These are phyloP conservation scores for Citrus maxima DNA, from an alignment of 345 rosid species.

Conservation along the genomic window DNA sequence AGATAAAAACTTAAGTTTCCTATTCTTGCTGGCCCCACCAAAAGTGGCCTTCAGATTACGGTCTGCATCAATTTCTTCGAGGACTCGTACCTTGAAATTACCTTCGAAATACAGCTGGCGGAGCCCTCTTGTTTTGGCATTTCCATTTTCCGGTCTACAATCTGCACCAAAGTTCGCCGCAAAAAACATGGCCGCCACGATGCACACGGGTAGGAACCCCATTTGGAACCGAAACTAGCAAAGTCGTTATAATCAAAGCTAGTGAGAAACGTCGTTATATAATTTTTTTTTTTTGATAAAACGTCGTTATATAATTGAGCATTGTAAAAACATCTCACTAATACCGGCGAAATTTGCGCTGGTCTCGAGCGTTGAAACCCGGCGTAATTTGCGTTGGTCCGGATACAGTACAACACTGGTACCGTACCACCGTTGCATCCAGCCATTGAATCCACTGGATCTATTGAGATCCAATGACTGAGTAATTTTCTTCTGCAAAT, in stretches of 20 bases:
- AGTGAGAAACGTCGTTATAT: too few relatives aligned
- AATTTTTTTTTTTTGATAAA: too few relatives aligned
- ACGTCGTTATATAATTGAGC: too few relatives aligned
- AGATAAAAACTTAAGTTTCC: too few relatives aligned
- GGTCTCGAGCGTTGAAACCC: too few relatives aligned
- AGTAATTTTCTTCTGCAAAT: too few relatives aligned
- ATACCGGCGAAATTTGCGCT: too few relatives aligned
- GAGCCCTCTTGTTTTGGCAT: slow-evolving; percentile 50
- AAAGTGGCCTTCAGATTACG: slow-evolving; percentile 9
- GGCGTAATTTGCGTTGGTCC: too few relatives aligned
- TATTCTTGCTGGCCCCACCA: too few relatives aligned
- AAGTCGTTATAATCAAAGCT: too few relatives aligned
- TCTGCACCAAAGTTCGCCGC: slow-evolving; percentile 50
- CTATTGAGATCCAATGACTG: fast-evolving
- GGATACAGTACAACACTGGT: fast-evolving
- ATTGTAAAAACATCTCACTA: too few relatives aligned
- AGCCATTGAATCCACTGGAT: fast-evolving
- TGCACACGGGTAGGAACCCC: slow-evolving; percentile 30
- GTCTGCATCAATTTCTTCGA: slow-evolving; percentile 40
- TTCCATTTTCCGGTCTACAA: slow-evolving; percentile 55
- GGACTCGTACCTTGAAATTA: slow-evolving; percentile 58
- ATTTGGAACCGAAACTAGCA: slow-evolving; percentile 26
- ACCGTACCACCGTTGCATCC: fast-evolving
- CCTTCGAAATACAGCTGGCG: slow-evolving; percentile 63
- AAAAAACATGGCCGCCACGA: neutral